phyloP scores from a whole-genome alignment of 805 yeast species.

The Peterozyma xylosa region DNA sequence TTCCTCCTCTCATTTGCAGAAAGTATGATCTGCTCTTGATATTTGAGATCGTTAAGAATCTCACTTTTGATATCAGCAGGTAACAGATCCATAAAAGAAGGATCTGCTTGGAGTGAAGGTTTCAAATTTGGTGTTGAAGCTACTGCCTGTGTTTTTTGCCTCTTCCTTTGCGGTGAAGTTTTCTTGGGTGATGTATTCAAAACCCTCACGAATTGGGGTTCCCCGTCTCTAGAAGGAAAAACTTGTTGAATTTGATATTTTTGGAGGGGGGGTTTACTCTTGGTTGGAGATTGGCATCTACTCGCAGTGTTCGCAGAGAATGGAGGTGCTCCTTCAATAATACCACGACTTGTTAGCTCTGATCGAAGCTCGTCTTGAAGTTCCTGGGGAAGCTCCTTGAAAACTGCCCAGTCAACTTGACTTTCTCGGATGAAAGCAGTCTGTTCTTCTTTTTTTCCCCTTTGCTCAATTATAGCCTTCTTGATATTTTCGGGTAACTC shows the following conservation, averaged over 20 bases:
- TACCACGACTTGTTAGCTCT: conserved; percentile 39
- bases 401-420: conserved; percentile 57
- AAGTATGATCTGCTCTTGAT: neutral
- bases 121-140: neutral
- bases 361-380: conserved; percentile 53
- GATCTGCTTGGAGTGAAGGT: conserved; percentile 1
- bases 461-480: conserved; percentile 10
- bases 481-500: conserved; percentile 15
- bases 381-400: conserved; percentile 57
- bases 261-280: conserved; percentile 11
- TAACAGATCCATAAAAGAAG: neutral
- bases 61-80: neutral
- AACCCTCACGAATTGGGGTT: conserved; percentile 2
- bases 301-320: conserved; percentile 12
- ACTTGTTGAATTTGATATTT: conserved; percentile 15
- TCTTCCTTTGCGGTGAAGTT: conserved; percentile 1
- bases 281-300: conserved; percentile 8
- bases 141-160: neutral
- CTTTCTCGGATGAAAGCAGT: neutral
- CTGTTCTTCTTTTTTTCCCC: conserved; percentile 11
- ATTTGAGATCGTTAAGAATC: neutral
- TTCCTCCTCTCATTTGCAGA: too few relatives aligned
- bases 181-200: conserved; percentile 3
- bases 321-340: conserved; percentile 6
- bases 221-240: conserved; percentile 10